Evolutionary conservation across 1,139 yeast genomes (phyloP).

Genomic region (Protomyces macrosporus): DNA sequence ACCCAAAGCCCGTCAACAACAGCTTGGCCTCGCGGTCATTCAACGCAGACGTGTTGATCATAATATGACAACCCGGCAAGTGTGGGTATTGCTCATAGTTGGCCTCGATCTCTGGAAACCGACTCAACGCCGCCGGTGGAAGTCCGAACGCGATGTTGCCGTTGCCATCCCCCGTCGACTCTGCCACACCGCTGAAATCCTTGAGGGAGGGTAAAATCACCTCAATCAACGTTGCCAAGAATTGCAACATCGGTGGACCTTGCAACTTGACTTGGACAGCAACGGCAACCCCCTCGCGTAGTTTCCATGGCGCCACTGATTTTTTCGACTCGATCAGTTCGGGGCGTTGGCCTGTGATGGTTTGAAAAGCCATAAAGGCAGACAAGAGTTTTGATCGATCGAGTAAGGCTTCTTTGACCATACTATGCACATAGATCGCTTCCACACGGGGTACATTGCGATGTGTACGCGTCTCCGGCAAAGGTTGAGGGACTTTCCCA

Average conservation of each 20-base stretch:
- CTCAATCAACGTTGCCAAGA: conserved; percentile 78
- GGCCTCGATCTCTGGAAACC: conserved; percentile 89
- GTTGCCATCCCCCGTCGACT: conserved; percentile 70
- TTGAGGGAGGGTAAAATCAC: conserved; percentile 89
- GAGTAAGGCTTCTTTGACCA: conserved; percentile 66
- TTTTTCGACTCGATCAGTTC: conserved; percentile 64
- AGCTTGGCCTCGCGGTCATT: conserved; percentile 89
- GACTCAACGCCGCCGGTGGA: conserved; percentile 66
- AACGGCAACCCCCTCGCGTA: conserved; percentile 82
- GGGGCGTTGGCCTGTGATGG: conserved; percentile 87
- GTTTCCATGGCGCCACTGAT: conserved; percentile 80
- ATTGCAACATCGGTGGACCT: conserved; percentile 83
- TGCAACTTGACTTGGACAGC: conserved; percentile 78
- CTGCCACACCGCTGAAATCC: conserved; percentile 74
- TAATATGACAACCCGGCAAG: conserved; percentile 79
- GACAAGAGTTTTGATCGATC: conserved; percentile 71
- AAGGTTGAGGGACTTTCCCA: conserved; percentile 59
- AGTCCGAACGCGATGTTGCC: conserved; percentile 88
- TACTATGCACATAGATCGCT: conserved; percentile 66
- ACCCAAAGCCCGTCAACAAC: conserved; percentile 71
- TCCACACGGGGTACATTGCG: conserved; percentile 67
- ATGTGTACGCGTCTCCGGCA: conserved; percentile 60
- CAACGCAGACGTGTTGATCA: conserved; percentile 82
- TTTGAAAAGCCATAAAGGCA: conserved; percentile 77
- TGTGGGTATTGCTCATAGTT: conserved; percentile 87